Conservation (phyloP, 225 moss, liverwort and hornwort species). For the Polytrichum formosum region DNA sequence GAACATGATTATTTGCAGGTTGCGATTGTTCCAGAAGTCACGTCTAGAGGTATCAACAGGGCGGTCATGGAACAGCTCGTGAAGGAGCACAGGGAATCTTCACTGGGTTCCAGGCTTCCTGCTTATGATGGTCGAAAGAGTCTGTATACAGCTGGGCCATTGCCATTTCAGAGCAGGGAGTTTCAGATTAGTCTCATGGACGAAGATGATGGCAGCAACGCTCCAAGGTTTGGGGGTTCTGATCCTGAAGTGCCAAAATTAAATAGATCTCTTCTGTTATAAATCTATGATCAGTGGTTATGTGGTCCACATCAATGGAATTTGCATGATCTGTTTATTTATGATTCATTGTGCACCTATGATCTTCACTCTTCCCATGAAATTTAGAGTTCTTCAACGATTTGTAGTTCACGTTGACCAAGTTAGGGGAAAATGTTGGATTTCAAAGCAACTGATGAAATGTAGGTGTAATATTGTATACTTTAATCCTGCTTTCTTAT, state of each 20-base stretch:
- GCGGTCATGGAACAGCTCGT: conserved; percentile 96
- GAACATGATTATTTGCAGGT: conserved; percentile 46
- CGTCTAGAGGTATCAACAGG: conserved; percentile 92
- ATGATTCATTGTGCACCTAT: too few species aligned
- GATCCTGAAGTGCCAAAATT: background rate
- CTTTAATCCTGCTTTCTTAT: too few species aligned
- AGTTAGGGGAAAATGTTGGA: too few species aligned
- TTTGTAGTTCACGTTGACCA: too few species aligned
- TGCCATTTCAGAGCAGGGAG: conserved; percentile 81
- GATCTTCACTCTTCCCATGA: too few species aligned
- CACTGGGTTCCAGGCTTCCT: conserved; percentile 73
- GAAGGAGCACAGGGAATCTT: conserved; percentile 65
- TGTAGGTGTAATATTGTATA: too few species aligned
- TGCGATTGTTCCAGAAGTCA: conserved; percentile 91
- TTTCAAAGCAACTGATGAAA: too few species aligned
- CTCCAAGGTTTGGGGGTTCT: conserved; percentile 45
- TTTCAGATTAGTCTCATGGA: conserved; percentile 85
- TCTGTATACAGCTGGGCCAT: conserved; percentile 90
- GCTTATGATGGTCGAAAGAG: conserved; percentile 95
- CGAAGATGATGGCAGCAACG: conserved; percentile 78
- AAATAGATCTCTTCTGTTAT: too few species aligned
- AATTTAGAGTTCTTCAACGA: too few species aligned
- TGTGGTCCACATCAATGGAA: background rate
- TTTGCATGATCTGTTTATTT: too few species aligned
- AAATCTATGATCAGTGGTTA: too few species aligned